Evolutionary conservation across 2,329 filamentous ascomycete species (phyloP).

Genomic region (Raffaelea albimanens): DNA sequence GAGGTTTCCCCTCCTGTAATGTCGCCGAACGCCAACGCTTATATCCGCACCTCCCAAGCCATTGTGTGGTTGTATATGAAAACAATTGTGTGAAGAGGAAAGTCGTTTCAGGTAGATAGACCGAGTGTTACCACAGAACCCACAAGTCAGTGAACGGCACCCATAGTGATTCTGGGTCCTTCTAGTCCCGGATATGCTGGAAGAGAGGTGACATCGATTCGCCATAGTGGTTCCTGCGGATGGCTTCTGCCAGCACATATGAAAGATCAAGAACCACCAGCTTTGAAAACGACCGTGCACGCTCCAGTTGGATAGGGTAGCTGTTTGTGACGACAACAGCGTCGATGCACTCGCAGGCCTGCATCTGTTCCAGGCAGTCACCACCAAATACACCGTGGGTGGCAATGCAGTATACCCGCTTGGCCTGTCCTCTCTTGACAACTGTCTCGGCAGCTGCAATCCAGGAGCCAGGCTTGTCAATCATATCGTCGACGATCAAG

Average conservation of each 20-base stretch:
- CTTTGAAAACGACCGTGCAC: conserved; percentile 64
- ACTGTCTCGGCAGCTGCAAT: conserved; percentile 95
- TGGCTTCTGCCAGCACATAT: conserved; percentile 80
- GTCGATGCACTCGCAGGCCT: conserved; percentile 88
- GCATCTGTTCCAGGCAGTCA: conserved; percentile 81
- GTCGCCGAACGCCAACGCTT: conserved; percentile 4
- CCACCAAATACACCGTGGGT: conserved; percentile 92
- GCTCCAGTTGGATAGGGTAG: conserved; percentile 77
- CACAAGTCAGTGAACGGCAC: neutral
- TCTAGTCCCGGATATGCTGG: conserved; percentile 51
- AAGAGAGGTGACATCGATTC: conserved; percentile 68
- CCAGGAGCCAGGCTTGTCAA: conserved; percentile 94
- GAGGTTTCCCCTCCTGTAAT: neutral
- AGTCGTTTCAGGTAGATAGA: neutral
- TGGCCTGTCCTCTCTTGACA: conserved; percentile 83
- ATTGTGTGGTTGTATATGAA: neutral
- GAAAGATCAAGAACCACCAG: conserved; percentile 84
- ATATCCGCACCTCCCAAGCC: neutral
- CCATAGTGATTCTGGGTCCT: neutral
- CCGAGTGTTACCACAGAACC: too few species aligned
- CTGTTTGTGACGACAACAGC: conserved; percentile 94
- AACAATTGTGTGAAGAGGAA: neutral
- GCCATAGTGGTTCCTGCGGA: conserved; percentile 92
- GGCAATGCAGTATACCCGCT: conserved; percentile 94
- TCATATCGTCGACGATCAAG: conserved; percentile 97